phyloP scores from a whole-genome alignment of 2,329 filamentous ascomycete species.

The Leptosphaerulina australis region DNA sequence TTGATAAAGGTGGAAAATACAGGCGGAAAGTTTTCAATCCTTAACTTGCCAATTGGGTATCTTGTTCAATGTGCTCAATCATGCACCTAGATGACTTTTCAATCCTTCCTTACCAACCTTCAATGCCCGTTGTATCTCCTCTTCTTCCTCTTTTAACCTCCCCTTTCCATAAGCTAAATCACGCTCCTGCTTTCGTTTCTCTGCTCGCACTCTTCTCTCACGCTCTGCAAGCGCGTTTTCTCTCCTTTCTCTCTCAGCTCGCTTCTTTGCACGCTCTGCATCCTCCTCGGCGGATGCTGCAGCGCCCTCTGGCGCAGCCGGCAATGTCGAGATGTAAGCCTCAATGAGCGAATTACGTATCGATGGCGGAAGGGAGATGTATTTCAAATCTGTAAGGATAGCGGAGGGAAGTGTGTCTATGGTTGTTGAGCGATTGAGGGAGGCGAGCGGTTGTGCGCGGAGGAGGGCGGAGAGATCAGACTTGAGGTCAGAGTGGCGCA shows the following conservation, averaged over 20 bases:
- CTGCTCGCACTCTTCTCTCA: constrained; percentile 66
- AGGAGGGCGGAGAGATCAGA: constrained; percentile 71
- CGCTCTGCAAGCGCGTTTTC: constrained; percentile 71
- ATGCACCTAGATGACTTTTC: constrained; percentile 61
- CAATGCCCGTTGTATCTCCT: constrained; percentile 72
- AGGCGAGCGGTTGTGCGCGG: constrained; percentile 62
- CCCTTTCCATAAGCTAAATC: constrained; percentile 67
- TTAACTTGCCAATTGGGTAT: constrained; percentile 13
- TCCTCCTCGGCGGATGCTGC: constrained; percentile 56
- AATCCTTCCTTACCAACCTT: constrained; percentile 70
- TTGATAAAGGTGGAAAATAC: no score
- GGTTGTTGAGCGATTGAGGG: constrained; percentile 65
- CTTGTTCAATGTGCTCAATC: not conserved
- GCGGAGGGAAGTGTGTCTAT: constrained; percentile 65
- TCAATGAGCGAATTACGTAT: constrained; percentile 69
- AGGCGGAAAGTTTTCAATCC: no score
- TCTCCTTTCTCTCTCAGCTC: constrained; percentile 53
- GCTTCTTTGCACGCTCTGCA: constrained; percentile 53
- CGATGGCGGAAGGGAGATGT: constrained; percentile 67
- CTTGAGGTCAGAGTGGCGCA: constrained; percentile 69
- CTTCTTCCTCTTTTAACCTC: constrained; percentile 68
- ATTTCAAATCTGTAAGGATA: constrained; percentile 71
- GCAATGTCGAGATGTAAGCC: constrained; percentile 68
- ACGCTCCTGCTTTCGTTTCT: constrained; percentile 65
- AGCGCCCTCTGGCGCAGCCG: constrained; percentile 60